Conservation (phyloP, 352 stramenopile species). For the Blastocystis sp. region DNA sequence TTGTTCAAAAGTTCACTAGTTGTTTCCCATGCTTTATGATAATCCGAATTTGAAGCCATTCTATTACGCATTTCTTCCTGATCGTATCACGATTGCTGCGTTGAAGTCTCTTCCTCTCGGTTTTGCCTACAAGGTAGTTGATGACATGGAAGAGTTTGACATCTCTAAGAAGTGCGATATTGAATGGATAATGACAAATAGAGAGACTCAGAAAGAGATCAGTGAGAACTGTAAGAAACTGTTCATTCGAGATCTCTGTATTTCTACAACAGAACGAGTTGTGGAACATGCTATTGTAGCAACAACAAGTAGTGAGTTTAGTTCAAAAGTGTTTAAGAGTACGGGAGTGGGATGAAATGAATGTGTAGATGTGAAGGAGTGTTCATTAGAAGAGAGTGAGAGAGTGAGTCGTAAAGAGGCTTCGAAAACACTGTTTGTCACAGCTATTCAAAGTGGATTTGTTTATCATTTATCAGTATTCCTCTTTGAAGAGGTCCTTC, state of each 20-base stretch:
- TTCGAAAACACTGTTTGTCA: neutral
- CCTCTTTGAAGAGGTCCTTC: neutral
- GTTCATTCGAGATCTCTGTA: neutral
- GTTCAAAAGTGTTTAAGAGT: constrained; percentile 32
- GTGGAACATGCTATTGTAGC: constrained; percentile 9
- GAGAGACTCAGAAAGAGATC: constrained; percentile 25
- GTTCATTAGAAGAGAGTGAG: neutral
- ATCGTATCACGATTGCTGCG: neutral
- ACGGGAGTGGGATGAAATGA: neutral
- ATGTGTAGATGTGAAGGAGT: neutral
- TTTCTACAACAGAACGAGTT: neutral
- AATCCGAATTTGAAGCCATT: constrained; percentile 22
- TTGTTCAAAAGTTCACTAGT: neutral
- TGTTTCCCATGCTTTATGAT: neutral
- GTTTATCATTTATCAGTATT: constrained; percentile 31
- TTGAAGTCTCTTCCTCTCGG: constrained; percentile 35
- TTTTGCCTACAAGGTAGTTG: constrained; percentile 16
- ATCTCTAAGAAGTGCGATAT: neutral
- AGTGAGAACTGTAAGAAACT: constrained; percentile 7
- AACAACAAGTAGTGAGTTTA: neutral
- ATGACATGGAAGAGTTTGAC: constrained; percentile 26
- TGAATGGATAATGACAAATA: neutral
- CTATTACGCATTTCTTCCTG: constrained; percentile 36
- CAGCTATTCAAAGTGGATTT: neutral
- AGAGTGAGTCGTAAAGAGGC: neutral